A percentile compares a stretch with the other conserved stretches of the same genome.
phyloP scores from a whole-genome alignment of 1,284 basidiomycete genomes.

The Heterobasidion annosum region DNA sequence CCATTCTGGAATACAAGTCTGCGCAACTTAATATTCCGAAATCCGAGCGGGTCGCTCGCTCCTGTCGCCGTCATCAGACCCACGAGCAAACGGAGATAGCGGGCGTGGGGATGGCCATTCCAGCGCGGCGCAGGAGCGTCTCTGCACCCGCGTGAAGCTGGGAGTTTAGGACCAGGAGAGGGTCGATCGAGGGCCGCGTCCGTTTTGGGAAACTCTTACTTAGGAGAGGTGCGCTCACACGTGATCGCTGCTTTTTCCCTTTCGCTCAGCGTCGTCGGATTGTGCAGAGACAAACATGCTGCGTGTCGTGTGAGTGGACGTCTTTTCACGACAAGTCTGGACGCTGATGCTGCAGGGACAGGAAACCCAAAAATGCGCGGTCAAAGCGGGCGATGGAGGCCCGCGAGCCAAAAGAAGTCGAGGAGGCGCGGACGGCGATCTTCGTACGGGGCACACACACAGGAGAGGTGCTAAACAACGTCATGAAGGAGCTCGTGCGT shows the following conservation, averaged over 20 bases:
- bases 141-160: too few relatives aligned
- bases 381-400: slow-evolving; percentile 91
- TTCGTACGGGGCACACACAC: slow-evolving; percentile 89
- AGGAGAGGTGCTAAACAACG: slow-evolving; percentile 71
- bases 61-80: too few relatives aligned
- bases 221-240: background rate
- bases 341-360: slow-evolving; percentile 17
- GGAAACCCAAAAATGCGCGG: slow-evolving; percentile 96
- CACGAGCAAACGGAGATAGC: too few relatives aligned
- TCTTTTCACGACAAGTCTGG: background rate
- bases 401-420: slow-evolving; percentile 83
- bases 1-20: too few relatives aligned
- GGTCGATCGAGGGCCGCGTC: too few relatives aligned
- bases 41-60: too few relatives aligned
- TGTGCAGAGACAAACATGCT: slow-evolving; percentile 5
- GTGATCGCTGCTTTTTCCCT: slow-evolving; percentile 1
- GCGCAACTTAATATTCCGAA: too few relatives aligned
- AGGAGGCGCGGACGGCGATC: slow-evolving; percentile 77
- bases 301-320: slow-evolving; percentile 9
- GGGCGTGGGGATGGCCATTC: too few relatives aligned
- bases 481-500: slow-evolving; percentile 85
- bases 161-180: too few relatives aligned
- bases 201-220: too few relatives aligned
- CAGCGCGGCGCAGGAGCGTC: too few relatives aligned
- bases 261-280: background rate